phyloP scores from a whole-genome alignment of 495 filamentous ascomycete species.

The Sordaria brevicollis region DNA sequence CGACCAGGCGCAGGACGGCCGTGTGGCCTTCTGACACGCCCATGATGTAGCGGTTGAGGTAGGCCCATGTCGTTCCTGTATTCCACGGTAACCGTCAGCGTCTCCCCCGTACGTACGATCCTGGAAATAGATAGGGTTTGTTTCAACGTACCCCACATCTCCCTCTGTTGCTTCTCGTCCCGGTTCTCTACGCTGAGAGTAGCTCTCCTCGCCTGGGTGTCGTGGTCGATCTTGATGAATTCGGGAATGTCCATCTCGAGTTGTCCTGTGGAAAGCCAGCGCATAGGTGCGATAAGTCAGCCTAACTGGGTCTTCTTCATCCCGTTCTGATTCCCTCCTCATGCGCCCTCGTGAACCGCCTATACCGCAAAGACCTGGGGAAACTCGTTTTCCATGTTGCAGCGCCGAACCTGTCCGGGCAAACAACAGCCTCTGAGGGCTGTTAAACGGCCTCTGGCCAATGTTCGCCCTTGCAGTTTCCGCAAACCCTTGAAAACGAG shows the following conservation, averaged over 20 bases:
- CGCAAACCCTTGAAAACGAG: too few species aligned
- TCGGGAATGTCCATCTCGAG: constrained; percentile 61
- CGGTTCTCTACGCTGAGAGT: constrained; percentile 56
- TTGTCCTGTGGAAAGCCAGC: constrained; percentile 40
- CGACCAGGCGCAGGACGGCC: constrained; percentile 84
- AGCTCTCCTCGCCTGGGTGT: constrained; percentile 48
- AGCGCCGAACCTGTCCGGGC: too few species aligned
- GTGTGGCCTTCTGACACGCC: constrained; percentile 96
- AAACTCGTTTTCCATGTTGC: too few species aligned
- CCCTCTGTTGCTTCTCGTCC: constrained; percentile 61
- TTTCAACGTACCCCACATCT: constrained; percentile 90
- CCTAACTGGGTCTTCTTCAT: not conserved
- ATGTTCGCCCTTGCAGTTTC: too few species aligned
- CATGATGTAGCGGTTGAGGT: constrained; percentile 78
- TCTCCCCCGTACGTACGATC: not conserved
- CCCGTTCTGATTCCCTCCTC: not conserved
- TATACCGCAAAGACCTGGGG: not conserved
- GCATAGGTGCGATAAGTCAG: not conserved
- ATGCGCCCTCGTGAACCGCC: not conserved
- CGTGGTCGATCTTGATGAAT: constrained; percentile 58
- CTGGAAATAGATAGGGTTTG: not conserved
- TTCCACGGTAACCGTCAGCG: not conserved
- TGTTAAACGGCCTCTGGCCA: too few species aligned
- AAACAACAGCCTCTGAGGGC: too few species aligned
- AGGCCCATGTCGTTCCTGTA: constrained; percentile 76